Evolutionary conservation across 2,329 filamentous ascomycete genomes (phyloP).

Genomic region (Lasiodiplodia citricola): DNA sequence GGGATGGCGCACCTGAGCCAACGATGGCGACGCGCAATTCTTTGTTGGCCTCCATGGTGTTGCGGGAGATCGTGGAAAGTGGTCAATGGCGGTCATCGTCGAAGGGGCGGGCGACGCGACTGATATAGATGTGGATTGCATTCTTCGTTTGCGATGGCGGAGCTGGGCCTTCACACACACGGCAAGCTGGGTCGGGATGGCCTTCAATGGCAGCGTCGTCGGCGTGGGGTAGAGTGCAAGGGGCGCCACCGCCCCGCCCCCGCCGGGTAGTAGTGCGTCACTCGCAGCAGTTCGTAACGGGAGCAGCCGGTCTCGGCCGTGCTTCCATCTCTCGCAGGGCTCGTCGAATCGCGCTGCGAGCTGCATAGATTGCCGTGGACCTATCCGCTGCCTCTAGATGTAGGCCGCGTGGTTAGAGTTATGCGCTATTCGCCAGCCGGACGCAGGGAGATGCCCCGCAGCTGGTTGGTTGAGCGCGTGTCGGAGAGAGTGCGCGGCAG

Average conservation of each 20-base stretch:
- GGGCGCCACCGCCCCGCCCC: constrained; percentile 5
- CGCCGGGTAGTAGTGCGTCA: background rate
- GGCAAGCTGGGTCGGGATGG: constrained; percentile 6
- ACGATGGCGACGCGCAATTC: constrained; percentile 23
- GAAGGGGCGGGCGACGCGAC: constrained; percentile 4
- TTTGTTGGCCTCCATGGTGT: constrained; percentile 18
- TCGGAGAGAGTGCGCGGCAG: background rate
- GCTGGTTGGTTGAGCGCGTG: background rate
- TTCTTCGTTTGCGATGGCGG: background rate
- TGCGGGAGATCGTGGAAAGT: background rate
- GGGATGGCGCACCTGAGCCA: constrained; percentile 19
- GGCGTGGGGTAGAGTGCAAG: constrained; percentile 2
- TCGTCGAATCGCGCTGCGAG: background rate
- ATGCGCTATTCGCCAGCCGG: background rate
- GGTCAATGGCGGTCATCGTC: constrained; percentile 1
- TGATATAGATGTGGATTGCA: background rate
- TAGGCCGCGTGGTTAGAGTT: background rate
- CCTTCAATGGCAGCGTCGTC: no score
- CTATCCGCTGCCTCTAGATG: background rate
- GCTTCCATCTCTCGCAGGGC: background rate
- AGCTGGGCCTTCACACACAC: background rate
- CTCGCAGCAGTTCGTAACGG: constrained; percentile 1
- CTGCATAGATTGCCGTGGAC: background rate
- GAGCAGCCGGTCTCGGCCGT: constrained; percentile 13
- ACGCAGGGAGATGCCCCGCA: constrained; percentile 7